Conservation (phyloP, 2,329 filamentous ascomycete genomes). For the Epichloe scottii region DNA sequence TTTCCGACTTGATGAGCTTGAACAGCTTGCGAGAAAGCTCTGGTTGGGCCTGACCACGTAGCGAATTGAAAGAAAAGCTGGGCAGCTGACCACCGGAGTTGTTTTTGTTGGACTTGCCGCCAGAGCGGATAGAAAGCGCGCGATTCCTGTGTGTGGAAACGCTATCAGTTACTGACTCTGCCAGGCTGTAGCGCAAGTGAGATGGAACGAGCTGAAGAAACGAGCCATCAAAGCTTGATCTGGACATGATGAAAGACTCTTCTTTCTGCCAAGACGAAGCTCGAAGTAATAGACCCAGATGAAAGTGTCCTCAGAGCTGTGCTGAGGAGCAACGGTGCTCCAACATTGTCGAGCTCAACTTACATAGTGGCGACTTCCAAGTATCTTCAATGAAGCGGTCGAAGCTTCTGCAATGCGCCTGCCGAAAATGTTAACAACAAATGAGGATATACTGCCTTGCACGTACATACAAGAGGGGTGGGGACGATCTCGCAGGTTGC, state of each 20-base stretch:
- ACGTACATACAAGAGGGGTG: not conserved
- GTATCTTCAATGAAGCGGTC: not conserved
- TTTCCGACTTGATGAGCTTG: constrained; percentile 89
- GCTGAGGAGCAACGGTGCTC: not conserved
- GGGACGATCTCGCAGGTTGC: not conserved
- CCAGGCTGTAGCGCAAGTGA: constrained; percentile 8
- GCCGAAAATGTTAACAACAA: not conserved
- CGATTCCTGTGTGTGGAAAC: constrained; percentile 46
- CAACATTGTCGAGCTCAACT: not conserved
- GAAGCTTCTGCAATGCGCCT: not conserved
- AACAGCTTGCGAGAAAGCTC: constrained; percentile 82
- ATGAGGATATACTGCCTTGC: not conserved
- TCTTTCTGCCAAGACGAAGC: not conserved
- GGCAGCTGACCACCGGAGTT: constrained; percentile 32
- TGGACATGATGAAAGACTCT: constrained; percentile 16
- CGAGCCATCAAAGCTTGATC: constrained; percentile 19
- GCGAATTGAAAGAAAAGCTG: constrained; percentile 74
- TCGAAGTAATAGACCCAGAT: too few species aligned
- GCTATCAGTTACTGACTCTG: constrained; percentile 17
- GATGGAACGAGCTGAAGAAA: constrained; percentile 10
- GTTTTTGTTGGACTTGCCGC: constrained; percentile 37
- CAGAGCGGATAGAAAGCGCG: constrained; percentile 60
- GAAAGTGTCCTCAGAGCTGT: not conserved
- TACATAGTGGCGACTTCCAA: constrained; percentile 7
- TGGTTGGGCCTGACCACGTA: constrained; percentile 74